Conservation (phyloP, 2,329 filamentous ascomycete genomes). For the Penicillium sp. region DNA sequence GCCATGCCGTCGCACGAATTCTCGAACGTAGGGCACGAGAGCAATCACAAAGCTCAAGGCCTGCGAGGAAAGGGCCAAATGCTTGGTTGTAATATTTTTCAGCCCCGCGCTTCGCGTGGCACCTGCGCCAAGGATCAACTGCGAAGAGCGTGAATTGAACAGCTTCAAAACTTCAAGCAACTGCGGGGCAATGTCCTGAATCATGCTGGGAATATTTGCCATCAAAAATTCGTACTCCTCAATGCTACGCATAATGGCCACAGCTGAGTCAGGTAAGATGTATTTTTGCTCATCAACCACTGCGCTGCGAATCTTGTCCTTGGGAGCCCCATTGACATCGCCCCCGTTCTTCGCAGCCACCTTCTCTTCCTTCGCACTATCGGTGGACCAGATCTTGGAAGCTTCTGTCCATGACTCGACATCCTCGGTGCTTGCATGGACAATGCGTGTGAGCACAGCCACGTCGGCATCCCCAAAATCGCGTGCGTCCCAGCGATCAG, state of each 20-base stretch:
- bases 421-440: conserved; percentile 55
- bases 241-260: conserved; percentile 73
- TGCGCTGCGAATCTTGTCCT: conserved; percentile 64
- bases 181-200: conserved; percentile 69
- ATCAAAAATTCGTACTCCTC: conserved; percentile 78
- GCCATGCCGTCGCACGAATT: conserved; percentile 77
- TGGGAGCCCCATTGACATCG: conserved; percentile 38
- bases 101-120: conserved; percentile 82
- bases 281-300: conserved; percentile 79
- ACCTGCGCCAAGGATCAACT: conserved; percentile 90
- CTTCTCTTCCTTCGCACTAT: conserved; percentile 17
- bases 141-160: conserved; percentile 94
- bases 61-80: conserved; percentile 86
- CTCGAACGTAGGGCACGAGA: conserved; percentile 80
- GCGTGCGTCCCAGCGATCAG: conserved; percentile 59
- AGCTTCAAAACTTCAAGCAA: conserved; percentile 82
- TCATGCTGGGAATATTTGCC: conserved; percentile 81
- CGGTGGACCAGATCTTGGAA: conserved; percentile 47
- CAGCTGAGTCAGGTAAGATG: conserved; percentile 75
- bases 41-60: conserved; percentile 81
- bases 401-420: conserved; percentile 49
- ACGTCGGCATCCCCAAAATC: conserved; percentile 54
- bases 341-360: conserved; percentile 34
- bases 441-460: conserved; percentile 47
- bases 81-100: conserved; percentile 94